Base-by-base conservation (phyloP, 176 grass and related monocot genomes). In the Eragrostis nindensis region DNA sequence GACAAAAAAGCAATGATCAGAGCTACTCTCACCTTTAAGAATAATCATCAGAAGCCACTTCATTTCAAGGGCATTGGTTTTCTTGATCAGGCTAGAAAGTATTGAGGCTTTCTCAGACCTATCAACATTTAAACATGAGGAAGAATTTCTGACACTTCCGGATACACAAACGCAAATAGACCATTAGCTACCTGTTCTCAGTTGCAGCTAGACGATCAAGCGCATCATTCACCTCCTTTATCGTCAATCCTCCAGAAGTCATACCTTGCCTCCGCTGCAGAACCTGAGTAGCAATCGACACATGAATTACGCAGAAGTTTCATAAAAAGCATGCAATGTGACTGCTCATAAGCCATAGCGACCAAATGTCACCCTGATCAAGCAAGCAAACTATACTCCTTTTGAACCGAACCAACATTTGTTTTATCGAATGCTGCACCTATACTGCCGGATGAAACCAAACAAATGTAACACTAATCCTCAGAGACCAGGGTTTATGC, bases 41-140 rank as follows among this genome's bases (percentile, higher is more conserved):
- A 98, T 94, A 74, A 98, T 93, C 92, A 98, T 98, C 39, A 95
- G 68, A 91, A 98, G 89, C 95, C 92, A 98, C 81, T 98, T 94
- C 95, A 98, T 95, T 87, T 98, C 95, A 44, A 73, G 16, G 77
- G 95, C 79, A 93, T 91, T 98, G 64, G 95, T 95, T 90, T 93
- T 98, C 78, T 95, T 95, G 60, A 98, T 94, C 54, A 98, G 81
- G 74, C 62, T 73, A 79, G 90, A 82, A 77, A 98, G 90, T 74
- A 95, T 84, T 7, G 61, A 77, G 66, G 95, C 88, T 81, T 98
- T 98, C 69, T 89, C 90, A 43, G 85, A 87, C 88, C 95, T 98
- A 66, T 78, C 40, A 83, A 79, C 32, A 36, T 36, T 36, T 36
- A 36, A 36, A 44, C 71, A 68, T 18, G 42, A 52, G 61, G 72